Conservation (phyloP, 164 flowering plant species). For the Umbilicus rupestris region DNA sequence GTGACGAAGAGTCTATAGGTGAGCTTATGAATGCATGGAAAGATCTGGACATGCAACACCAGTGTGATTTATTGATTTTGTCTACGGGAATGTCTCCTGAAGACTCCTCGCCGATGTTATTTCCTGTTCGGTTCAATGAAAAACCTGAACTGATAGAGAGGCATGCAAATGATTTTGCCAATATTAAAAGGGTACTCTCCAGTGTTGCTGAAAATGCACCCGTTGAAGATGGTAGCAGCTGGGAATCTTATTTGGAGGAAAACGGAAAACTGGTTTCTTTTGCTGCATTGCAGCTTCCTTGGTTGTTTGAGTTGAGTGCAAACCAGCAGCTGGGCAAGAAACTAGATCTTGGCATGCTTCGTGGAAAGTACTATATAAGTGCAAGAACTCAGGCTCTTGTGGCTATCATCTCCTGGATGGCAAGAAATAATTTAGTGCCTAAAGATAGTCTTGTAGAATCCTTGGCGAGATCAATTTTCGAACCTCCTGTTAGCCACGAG, state of each 20-base stretch:
- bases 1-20: slow-evolving; percentile 85
- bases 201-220: slow-evolving; percentile 44
- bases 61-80: slow-evolving; percentile 52
- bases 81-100: slow-evolving; percentile 49
- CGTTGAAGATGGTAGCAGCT: slow-evolving; percentile 28
- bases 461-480: slow-evolving; percentile 62
- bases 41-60: slow-evolving; percentile 79
- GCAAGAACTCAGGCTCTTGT: slow-evolving; percentile 47
- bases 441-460: slow-evolving; percentile 65
- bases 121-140: slow-evolving; percentile 16
- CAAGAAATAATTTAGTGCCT: slow-evolving; percentile 69
- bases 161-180: slow-evolving; percentile 18
- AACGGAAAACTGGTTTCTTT: slow-evolving; percentile 62
- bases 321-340: slow-evolving; percentile 30
- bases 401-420: slow-evolving; percentile 75
- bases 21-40: slow-evolving; percentile 94
- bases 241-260: slow-evolving; percentile 52
- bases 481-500: slow-evolving; percentile 62
- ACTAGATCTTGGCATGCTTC: slow-evolving; percentile 15
- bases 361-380: slow-evolving; percentile 31
- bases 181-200: slow-evolving; percentile 29
- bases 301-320: slow-evolving; percentile 69
- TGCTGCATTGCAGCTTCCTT: slow-evolving; percentile 71
- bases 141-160: slow-evolving; percentile 25
- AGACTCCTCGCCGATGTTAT: neutral